These are phyloP conservation scores for Mallotus japonicus DNA, from an alignment of 441 rosid species.

Conservation along the genomic window DNA sequence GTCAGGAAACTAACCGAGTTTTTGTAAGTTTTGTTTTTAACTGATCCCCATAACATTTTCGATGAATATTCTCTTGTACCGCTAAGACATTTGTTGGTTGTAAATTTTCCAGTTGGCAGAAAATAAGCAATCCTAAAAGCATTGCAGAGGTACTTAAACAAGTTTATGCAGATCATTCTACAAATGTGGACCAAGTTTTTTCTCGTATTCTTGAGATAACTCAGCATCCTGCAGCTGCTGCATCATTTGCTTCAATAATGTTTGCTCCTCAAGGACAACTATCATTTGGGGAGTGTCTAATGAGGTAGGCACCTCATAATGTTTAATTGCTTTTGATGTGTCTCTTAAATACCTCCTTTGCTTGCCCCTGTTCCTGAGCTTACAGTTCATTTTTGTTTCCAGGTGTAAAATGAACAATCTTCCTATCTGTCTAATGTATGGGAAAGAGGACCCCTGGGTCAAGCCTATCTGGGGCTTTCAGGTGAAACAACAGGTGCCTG, in stretches of 20 bases:
- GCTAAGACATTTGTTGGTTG: conserved; percentile 1
- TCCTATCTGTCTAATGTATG: conserved; percentile 79
- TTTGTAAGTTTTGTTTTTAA: conserved; percentile 48
- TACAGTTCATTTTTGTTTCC: conserved; percentile 17
- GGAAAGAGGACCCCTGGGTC: conserved; percentile 97
- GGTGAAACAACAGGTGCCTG: conserved; percentile 70
- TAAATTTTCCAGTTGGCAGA: conserved; percentile 67
- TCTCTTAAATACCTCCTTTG: not conserved
- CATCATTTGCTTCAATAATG: conserved; percentile 89
- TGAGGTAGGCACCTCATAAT: conserved; percentile 35
- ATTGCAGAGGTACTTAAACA: conserved; percentile 80
- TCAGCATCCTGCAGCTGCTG: conserved; percentile 94
- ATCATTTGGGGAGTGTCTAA: conserved; percentile 70
- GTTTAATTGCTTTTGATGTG: not conserved
- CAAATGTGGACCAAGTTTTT: conserved; percentile 72
- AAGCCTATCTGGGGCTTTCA: conserved; percentile 81
- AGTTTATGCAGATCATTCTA: conserved; percentile 86
- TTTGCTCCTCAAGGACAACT: conserved; percentile 78
- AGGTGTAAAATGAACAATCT: conserved; percentile 61
- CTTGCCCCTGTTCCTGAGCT: conserved; percentile 12
- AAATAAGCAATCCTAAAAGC: conserved; percentile 79
- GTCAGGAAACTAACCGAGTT: conserved; percentile 71
- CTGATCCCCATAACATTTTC: not conserved
- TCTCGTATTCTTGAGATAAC: conserved; percentile 69
- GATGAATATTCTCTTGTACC: not conserved